Conservation (phyloP, 73 alveolate genomes). For the Paramecium bursaria region DNA sequence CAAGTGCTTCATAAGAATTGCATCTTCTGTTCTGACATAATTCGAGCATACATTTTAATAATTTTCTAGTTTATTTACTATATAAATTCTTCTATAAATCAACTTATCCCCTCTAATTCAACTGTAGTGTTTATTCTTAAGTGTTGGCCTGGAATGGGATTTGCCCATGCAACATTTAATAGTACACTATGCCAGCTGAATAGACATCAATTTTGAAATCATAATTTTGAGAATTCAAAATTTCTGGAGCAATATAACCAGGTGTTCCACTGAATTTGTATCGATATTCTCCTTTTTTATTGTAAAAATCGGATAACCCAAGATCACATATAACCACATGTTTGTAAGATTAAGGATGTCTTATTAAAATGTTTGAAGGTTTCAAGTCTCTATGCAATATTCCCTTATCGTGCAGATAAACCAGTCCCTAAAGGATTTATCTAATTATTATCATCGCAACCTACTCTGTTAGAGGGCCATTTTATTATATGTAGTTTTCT, state of each 20-base stretch:
- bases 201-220: slow-evolving; percentile 60
- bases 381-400: slow-evolving; percentile 61
- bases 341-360: no score
- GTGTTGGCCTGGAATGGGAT: no score
- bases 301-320: slow-evolving; percentile 63
- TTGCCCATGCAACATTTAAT: neutral
- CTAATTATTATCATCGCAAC: neutral
- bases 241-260: slow-evolving; percentile 69
- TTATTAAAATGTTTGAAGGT: no score
- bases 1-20: no score
- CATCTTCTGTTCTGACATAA: no score
- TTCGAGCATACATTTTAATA: no score
- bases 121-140: no score
- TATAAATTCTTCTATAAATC: no score
- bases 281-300: slow-evolving; percentile 55
- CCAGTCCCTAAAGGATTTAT: slow-evolving; percentile 26
- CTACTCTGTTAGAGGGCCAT: neutral
- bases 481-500: neutral
- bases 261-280: slow-evolving; percentile 66
- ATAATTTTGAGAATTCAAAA: slow-evolving; percentile 3
- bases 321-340: slow-evolving; percentile 64
- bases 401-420: slow-evolving; percentile 41
- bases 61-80: no score
- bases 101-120: no score
- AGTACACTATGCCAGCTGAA: slow-evolving; percentile 1